Percentiles rank a stretch among this genome's conserved stretches.
These are phyloP conservation scores for Pseudognaphalium luteoalbum DNA, from an alignment of 129 eudicot species.

Conservation along the genomic window DNA sequence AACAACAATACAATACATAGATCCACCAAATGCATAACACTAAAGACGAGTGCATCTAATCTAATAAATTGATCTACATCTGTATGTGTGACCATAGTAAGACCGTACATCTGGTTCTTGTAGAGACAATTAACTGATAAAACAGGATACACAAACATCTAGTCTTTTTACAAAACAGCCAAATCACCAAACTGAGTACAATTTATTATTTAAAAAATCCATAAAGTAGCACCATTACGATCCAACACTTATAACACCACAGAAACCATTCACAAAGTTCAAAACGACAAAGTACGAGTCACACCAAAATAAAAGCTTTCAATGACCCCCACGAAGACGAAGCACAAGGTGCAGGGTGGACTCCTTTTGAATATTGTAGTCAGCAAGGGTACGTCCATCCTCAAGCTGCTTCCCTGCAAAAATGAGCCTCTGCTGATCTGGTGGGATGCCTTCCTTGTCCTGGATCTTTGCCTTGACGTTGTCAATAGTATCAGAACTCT, in stretches of 20 bases:
- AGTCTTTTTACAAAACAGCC: no score
- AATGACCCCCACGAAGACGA: neutral
- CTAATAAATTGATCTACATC: no score
- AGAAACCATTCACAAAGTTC: neutral
- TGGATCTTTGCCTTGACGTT: neutral
- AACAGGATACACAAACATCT: no score
- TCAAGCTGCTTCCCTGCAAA: neutral
- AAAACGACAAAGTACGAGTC: neutral
- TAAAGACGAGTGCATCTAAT: no score
- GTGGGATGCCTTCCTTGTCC: neutral
- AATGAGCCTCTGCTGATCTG: neutral
- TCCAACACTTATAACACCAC: neutral
- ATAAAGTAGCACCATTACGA: no score
- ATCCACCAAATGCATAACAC: no score
- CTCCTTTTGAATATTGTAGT: neutral
- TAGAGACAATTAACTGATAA: no score
- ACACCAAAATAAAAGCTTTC: no score
- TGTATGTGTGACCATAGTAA: no score
- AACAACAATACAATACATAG: no score
- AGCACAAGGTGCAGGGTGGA: neutral
- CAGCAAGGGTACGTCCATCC: neutral
- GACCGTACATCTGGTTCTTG: no score
- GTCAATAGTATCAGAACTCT: neutral
- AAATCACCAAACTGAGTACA: no score
- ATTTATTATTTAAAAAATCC: neutral